These are phyloP conservation scores for Saussurea involucrata DNA, from an alignment of 129 eudicot genomes.

Conservation along the genomic window DNA sequence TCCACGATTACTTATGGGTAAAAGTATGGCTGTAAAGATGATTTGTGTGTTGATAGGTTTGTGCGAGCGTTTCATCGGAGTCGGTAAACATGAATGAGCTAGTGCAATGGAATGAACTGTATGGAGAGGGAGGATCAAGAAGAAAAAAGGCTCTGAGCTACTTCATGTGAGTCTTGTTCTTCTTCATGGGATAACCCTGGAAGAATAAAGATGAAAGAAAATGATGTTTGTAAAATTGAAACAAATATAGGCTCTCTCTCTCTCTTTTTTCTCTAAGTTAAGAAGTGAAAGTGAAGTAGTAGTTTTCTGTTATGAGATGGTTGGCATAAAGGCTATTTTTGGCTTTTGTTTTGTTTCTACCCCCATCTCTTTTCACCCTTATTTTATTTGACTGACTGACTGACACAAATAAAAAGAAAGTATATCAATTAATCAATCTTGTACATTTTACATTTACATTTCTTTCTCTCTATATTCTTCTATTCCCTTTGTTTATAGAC, in stretches of 20 bases:
- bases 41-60: conserved; percentile 42
- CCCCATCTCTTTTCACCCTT: conserved; percentile 27
- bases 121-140: conserved; percentile 93
- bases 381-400: conserved; percentile 5
- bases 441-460: background rate
- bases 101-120: conserved; percentile 82
- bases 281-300: conserved; percentile 5
- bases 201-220: background rate
- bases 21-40: background rate
- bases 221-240: conserved; percentile 5
- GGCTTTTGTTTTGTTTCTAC: conserved; percentile 47
- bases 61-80: conserved; percentile 85
- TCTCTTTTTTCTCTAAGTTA: background rate
- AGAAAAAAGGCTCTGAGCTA: conserved; percentile 71
- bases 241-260: conserved; percentile 36
- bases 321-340: conserved; percentile 48
- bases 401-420: background rate
- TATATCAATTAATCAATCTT: background rate
- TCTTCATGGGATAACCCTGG: background rate
- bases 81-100: conserved; percentile 83
- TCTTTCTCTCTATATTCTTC: background rate
- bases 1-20: background rate
- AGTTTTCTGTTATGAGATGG: conserved; percentile 29
- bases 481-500: background rate
- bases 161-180: conserved; percentile 55